phyloP scores from a whole-genome alignment of 2,329 filamentous ascomycete genomes.

The Fusarium mexicanum region DNA sequence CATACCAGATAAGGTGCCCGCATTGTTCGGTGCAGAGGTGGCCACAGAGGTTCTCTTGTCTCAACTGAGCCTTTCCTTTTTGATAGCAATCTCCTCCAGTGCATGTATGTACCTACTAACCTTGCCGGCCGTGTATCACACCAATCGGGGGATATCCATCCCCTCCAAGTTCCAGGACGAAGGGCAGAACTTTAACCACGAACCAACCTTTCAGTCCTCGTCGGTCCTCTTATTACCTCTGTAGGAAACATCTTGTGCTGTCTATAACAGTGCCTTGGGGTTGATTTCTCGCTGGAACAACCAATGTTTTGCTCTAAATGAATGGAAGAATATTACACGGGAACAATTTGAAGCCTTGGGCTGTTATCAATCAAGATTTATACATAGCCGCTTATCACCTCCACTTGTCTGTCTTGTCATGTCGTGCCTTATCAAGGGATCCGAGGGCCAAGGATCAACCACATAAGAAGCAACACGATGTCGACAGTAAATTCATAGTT shows the following conservation, averaged over 20 bases:
- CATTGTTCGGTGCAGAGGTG: background rate
- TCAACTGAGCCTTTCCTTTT: background rate
- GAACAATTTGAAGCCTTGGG: background rate
- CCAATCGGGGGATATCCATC: slow-evolving; percentile 16
- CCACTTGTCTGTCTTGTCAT: slow-evolving; percentile 4
- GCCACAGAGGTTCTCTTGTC: slow-evolving; percentile 22
- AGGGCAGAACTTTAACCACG: background rate
- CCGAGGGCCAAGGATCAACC: background rate
- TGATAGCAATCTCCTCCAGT: background rate
- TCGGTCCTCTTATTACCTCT: background rate
- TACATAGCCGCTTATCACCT: slow-evolving; percentile 1
- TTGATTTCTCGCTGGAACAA: background rate
- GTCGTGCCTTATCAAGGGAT: slow-evolving; percentile 1
- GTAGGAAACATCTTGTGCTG: background rate
- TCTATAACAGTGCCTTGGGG: background rate
- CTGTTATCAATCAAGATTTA: slow-evolving; percentile 15
- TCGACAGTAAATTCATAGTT: slow-evolving; percentile 4
- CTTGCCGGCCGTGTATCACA: background rate
- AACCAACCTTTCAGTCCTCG: background rate
- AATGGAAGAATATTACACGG: background rate
- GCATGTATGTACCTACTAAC: background rate
- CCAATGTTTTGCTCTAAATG: background rate
- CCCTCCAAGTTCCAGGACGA: background rate
- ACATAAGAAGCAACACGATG: slow-evolving; percentile 2
- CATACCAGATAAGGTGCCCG: slow-evolving; percentile 2